Evolutionary conservation across 2,329 filamentous ascomycete species (phyloP).

Genomic region (Aaosphaeria pasadenensis): DNA sequence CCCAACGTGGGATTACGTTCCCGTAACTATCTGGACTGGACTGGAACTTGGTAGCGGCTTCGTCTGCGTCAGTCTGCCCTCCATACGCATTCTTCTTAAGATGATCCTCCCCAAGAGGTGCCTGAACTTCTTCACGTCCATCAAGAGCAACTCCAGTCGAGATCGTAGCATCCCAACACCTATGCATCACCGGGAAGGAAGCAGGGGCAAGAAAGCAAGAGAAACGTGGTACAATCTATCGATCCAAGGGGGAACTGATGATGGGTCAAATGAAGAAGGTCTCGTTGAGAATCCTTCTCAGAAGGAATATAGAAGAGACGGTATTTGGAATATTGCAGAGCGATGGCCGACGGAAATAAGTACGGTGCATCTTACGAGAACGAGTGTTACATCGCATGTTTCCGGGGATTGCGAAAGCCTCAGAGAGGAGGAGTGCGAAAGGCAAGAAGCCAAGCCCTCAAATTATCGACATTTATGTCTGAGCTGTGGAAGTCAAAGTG

Average conservation of each 20-base stretch:
- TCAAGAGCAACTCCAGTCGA: background rate
- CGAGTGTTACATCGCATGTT: background rate
- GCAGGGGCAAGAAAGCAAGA: background rate
- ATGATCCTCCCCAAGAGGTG: slow-evolving; percentile 7
- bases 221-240: background rate
- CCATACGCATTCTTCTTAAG: slow-evolving; percentile 17
- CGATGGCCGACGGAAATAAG: background rate
- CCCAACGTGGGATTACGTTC: slow-evolving; percentile 24
- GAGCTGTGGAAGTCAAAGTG: slow-evolving; percentile 1
- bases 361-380: background rate
- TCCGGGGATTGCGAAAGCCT: background rate
- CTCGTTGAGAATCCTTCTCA: no score
- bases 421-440: background rate
- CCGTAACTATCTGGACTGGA: slow-evolving; percentile 21
- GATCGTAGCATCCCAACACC: background rate
- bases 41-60: slow-evolving; percentile 21
- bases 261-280: no score
- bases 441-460: background rate
- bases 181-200: background rate
- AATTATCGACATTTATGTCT: background rate
- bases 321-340: background rate
- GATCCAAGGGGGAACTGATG: background rate
- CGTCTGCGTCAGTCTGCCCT: slow-evolving; percentile 20
- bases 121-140: background rate
- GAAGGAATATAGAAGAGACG: no score